phyloP scores from a whole-genome alignment of 805 yeast genomes.

The Saccharomycopsis schoenii region DNA sequence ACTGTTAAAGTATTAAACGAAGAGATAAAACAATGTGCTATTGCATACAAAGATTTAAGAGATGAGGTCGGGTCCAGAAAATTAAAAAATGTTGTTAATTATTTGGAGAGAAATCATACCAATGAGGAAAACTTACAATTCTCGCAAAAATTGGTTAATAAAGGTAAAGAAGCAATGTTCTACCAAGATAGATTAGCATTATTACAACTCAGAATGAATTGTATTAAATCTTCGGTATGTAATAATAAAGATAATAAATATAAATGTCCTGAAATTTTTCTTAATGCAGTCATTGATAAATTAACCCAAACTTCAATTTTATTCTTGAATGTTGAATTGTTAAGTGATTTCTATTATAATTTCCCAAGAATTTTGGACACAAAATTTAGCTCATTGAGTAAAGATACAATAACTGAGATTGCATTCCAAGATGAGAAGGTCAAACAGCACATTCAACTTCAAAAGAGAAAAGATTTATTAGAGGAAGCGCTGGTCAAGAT shows the following conservation, averaged over 20 bases:
- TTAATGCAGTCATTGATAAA: slow-evolving; percentile 88
- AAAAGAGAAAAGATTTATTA: slow-evolving; percentile 81
- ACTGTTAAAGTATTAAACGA: slow-evolving; percentile 66
- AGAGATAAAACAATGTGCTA: slow-evolving; percentile 75
- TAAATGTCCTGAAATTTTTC: slow-evolving; percentile 88
- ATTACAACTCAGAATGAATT: slow-evolving; percentile 63
- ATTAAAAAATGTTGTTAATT: slow-evolving; percentile 71
- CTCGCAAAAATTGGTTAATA: slow-evolving; percentile 59
- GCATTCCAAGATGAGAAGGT: slow-evolving; percentile 94
- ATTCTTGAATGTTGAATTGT: slow-evolving; percentile 84
- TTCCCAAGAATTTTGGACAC: slow-evolving; percentile 90
- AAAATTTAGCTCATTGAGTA: slow-evolving; percentile 49
- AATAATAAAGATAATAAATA: slow-evolving; percentile 69
- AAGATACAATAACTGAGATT: slow-evolving; percentile 74
- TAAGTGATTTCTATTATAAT: slow-evolving; percentile 91
- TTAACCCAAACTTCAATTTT: slow-evolving; percentile 87
- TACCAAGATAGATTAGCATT: slow-evolving; percentile 63
- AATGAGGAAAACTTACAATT: slow-evolving; percentile 75
- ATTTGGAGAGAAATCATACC: slow-evolving; percentile 29
- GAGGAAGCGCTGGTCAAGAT: slow-evolving; percentile 79
- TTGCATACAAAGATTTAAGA: slow-evolving; percentile 47
- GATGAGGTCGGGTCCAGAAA: slow-evolving; percentile 76
- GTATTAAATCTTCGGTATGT: slow-evolving; percentile 69
- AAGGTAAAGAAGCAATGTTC: slow-evolving; percentile 80
- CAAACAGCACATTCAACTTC: slow-evolving; percentile 83